phyloP scores from a whole-genome alignment of 1,284 basidiomycete species.

The Cystobasidium sp. region DNA sequence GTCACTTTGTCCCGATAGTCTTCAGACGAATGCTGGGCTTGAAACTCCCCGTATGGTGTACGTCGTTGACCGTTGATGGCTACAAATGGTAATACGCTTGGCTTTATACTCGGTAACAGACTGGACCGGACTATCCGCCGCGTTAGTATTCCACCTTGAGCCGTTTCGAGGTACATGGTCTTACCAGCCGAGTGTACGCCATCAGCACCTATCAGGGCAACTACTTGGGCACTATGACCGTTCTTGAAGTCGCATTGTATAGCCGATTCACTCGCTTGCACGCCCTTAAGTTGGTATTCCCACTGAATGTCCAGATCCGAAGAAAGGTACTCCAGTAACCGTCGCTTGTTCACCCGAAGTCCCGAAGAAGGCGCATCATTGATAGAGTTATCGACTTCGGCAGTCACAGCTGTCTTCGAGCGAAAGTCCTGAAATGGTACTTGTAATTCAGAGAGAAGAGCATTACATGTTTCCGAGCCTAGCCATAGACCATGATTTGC shows the following conservation, averaged over 20 bases:
- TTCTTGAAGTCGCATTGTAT: background rate
- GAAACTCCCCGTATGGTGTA: background rate
- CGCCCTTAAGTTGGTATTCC: conserved; percentile 9
- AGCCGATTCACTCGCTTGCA: background rate
- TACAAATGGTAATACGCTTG: conserved; percentile 33
- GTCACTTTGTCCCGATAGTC: conserved; percentile 1
- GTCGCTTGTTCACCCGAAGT: conserved; percentile 30
- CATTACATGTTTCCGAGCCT: background rate
- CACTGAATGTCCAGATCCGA: conserved; percentile 28
- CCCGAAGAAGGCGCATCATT: background rate
- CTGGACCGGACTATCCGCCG: conserved; percentile 4
- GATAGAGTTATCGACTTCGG: background rate
- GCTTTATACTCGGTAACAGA: conserved; percentile 29
- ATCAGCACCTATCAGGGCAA: conserved; percentile 27
- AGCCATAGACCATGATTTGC: conserved; percentile 34
- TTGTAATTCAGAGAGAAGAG: conserved; percentile 3
- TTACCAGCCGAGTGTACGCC: conserved; percentile 38
- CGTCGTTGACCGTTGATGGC: conserved; percentile 40
- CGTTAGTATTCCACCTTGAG: background rate
- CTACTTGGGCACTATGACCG: background rate
- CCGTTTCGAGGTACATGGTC: background rate
- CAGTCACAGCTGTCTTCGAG: conserved; percentile 15
- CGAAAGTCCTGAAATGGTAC: conserved; percentile 2
- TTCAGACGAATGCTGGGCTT: background rate
- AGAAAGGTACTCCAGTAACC: conserved; percentile 26